Conservation (phyloP, 352 stramenopile genomes). For the Phytophthora pinifolia region DNA sequence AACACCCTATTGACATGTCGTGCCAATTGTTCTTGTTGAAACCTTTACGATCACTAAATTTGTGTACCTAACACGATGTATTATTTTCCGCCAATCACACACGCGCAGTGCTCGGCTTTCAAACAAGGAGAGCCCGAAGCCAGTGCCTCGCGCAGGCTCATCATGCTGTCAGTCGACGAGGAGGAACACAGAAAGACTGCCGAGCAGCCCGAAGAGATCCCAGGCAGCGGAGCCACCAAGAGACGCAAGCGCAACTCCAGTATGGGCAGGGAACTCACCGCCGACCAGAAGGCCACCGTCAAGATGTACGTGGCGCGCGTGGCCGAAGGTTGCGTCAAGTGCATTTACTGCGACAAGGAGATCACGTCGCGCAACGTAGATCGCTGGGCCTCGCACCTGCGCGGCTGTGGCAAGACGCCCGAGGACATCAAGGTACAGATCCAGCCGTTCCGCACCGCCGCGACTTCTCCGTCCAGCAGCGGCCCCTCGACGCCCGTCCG, state of each 20-base stretch:
- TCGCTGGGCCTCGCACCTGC: conserved; percentile 80
- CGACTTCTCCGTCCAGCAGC: conserved; percentile 4
- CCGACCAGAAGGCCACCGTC: conserved; percentile 71
- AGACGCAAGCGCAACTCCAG: conserved; percentile 33
- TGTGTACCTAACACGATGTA: conserved; percentile 10
- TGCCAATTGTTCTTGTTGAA: too few species aligned
- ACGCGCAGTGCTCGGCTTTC: conserved; percentile 1
- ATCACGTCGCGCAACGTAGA: conserved; percentile 85
- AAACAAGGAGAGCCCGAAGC: too few species aligned
- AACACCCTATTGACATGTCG: background rate
- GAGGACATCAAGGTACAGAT: conserved; percentile 81
- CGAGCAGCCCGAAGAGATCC: conserved; percentile 6
- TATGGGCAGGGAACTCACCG: conserved; percentile 64
- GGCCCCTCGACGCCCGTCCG: conserved; percentile 3
- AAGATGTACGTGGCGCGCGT: conserved; percentile 74
- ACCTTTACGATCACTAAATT: conserved; percentile 9
- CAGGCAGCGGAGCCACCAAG: conserved; percentile 14
- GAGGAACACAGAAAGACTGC: conserved; percentile 39
- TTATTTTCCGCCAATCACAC: conserved; percentile 28
- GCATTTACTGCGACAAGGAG: conserved; percentile 84
- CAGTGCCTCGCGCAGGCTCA: conserved; percentile 11
- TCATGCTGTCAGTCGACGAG: conserved; percentile 53
- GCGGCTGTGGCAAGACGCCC: conserved; percentile 71
- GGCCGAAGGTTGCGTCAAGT: conserved; percentile 69
- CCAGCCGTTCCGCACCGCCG: conserved; percentile 45